Conservation (phyloP, 2,329 filamentous ascomycete species). For the Aspergillus luchuensis region DNA sequence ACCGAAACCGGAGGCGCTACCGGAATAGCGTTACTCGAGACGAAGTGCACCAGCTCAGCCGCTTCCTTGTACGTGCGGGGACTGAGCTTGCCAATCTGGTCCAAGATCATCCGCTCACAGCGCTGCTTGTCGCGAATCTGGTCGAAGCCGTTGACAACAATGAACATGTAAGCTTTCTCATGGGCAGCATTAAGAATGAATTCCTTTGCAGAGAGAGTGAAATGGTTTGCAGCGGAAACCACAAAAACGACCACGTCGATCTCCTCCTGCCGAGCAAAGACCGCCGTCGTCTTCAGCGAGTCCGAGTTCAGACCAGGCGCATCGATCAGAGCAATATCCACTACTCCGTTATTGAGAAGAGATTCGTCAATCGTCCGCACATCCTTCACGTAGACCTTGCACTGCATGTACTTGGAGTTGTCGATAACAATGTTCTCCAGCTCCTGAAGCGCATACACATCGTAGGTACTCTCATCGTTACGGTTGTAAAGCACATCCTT, state of each 20-base stretch:
- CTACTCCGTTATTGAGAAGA: constrained; percentile 92
- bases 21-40: constrained; percentile 94
- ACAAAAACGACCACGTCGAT: constrained; percentile 99
- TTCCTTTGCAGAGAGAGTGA: constrained; percentile 95
- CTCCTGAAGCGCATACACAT: constrained; percentile 75
- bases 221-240: constrained; percentile 95
- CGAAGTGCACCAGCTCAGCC: constrained; percentile 91
- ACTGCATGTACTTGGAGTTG: constrained; percentile 85
- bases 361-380: constrained; percentile 87
- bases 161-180: constrained; percentile 98
- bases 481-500: constrained; percentile 78
- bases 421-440: constrained; percentile 89
- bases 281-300: constrained; percentile 93
- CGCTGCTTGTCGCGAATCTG: constrained; percentile 87
- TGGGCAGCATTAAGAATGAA: constrained; percentile 95
- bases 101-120: constrained; percentile 89
- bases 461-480: constrained; percentile 91
- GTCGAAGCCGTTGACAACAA: constrained; percentile 97
- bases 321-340: constrained; percentile 96
- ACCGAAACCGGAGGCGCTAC: constrained; percentile 62
- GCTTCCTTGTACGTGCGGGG: constrained; percentile 92
- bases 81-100: constrained; percentile 85
- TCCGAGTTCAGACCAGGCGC: constrained; percentile 94
- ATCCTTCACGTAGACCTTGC: constrained; percentile 96
- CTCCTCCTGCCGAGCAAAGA: constrained; percentile 96